Conservation (phyloP, 73 alveolate genomes). For the Tetrahymena elliotti region DNA sequence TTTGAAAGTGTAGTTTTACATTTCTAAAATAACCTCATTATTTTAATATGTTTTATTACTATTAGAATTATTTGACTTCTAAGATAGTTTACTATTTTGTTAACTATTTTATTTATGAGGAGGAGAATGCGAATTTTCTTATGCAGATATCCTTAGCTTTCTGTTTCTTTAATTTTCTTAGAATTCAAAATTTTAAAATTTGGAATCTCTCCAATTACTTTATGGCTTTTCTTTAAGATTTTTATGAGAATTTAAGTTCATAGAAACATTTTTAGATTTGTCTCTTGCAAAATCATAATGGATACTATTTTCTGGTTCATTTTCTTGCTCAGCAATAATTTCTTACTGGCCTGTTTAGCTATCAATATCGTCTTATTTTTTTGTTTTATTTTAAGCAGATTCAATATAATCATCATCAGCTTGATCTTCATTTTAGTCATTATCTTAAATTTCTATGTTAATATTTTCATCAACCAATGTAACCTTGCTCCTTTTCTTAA, state of each 20-base stretch:
- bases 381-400: background rate
- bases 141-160: background rate
- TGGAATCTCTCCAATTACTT: background rate
- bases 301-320: background rate
- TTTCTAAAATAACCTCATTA: background rate
- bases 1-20: background rate
- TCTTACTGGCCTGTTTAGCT: background rate
- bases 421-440: background rate
- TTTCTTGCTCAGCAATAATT: background rate
- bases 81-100: background rate
- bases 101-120: background rate
- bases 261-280: background rate
- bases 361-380: background rate
- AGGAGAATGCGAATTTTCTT: background rate
- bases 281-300: background rate
- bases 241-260: background rate
- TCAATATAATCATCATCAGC: background rate
- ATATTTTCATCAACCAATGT: background rate
- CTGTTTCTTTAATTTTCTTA: background rate
- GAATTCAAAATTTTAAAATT: background rate
- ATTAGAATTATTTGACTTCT: background rate
- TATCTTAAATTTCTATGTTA: background rate
- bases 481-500: background rate
- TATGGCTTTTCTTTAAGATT: background rate
- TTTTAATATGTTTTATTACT: too few relatives aligned